Evolutionary conservation across 2,329 filamentous ascomycete species (phyloP).

Genomic region (Orbilia ellipsospora): DNA sequence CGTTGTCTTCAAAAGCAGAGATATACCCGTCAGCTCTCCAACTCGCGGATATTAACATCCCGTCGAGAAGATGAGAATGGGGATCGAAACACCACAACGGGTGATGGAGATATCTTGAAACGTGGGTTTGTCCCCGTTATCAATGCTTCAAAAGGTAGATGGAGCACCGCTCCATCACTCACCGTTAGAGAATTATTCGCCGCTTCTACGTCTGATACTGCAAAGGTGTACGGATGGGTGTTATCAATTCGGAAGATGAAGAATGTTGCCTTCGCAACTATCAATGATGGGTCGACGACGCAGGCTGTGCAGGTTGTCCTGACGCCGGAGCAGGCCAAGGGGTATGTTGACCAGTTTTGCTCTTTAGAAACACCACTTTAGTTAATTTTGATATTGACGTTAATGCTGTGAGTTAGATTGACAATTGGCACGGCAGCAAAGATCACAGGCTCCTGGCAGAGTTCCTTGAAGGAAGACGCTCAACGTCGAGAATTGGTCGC

Average conservation of each 20-base stretch:
- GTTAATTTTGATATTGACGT: background rate
- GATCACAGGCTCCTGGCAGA: conserved; percentile 79
- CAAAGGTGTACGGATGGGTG: conserved; percentile 78
- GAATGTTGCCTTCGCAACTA: conserved; percentile 80
- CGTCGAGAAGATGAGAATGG: background rate
- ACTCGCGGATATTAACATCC: background rate
- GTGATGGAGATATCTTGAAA: background rate
- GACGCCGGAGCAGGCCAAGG: conserved; percentile 75
- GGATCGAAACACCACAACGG: background rate
- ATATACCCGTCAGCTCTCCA: conserved; percentile 8
- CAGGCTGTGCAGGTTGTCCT: conserved; percentile 83
- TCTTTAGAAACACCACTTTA: conserved; percentile 52
- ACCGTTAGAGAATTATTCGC: conserved; percentile 24
- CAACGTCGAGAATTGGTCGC: conserved; percentile 86
- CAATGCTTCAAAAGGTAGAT: background rate
- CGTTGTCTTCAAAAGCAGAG: conserved; percentile 8
- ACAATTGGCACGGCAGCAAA: conserved; percentile 83
- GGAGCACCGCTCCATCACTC: background rate
- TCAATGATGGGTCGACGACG: conserved; percentile 87
- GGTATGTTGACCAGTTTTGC: conserved; percentile 68
- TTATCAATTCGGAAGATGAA: conserved; percentile 89
- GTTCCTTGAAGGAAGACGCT: conserved; percentile 72
- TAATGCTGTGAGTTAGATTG: conserved; percentile 68
- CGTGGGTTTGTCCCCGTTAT: background rate
- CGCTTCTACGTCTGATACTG: conserved; percentile 59